A percentile compares a stretch with the other conserved stretches of the same genome.
phyloP scores from a whole-genome alignment of 805 yeast species.

The Allodekkera sacchari region DNA sequence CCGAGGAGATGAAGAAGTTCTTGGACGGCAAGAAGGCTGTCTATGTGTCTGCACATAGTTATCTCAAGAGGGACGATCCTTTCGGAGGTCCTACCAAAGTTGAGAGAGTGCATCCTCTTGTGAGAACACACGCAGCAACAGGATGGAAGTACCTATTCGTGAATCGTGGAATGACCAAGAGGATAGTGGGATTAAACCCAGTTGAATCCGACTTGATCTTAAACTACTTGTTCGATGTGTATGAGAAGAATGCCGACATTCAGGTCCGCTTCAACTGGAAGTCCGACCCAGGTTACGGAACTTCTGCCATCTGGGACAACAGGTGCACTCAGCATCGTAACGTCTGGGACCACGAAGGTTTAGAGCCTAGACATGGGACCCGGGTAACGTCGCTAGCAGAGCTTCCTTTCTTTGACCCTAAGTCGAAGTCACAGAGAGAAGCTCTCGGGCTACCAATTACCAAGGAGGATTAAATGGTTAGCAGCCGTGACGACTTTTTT shows the following conservation, averaged over 20 bases:
- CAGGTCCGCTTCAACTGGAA: slow-evolving; percentile 40
- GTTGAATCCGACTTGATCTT: slow-evolving; percentile 41
- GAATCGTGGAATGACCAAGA: slow-evolving; percentile 40
- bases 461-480: neutral
- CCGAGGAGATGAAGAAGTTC: slow-evolving; percentile 41
- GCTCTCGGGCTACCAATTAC: slow-evolving; percentile 30
- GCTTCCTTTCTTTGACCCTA: slow-evolving; percentile 36
- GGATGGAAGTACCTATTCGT: slow-evolving; percentile 53
- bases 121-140: slow-evolving; percentile 59
- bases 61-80: slow-evolving; percentile 33
- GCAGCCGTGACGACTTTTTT: too few species aligned
- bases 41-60: slow-evolving; percentile 32
- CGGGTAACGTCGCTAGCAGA: slow-evolving; percentile 50
- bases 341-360: slow-evolving; percentile 35
- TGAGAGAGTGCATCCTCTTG: slow-evolving; percentile 51
- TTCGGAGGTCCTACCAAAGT: slow-evolving; percentile 38
- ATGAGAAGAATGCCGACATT: slow-evolving; percentile 44
- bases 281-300: slow-evolving; percentile 30
- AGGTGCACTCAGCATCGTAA: slow-evolving; percentile 32
- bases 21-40: slow-evolving; percentile 45
- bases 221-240: slow-evolving; percentile 31
- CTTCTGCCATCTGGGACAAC: slow-evolving; percentile 26
- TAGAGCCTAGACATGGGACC: slow-evolving; percentile 41
- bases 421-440: slow-evolving; percentile 45
- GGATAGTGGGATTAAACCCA: slow-evolving; percentile 44